Evolutionary conservation across 768 basidiomycete species (phyloP).

Genomic region (Suillus cothurnatus): DNA sequence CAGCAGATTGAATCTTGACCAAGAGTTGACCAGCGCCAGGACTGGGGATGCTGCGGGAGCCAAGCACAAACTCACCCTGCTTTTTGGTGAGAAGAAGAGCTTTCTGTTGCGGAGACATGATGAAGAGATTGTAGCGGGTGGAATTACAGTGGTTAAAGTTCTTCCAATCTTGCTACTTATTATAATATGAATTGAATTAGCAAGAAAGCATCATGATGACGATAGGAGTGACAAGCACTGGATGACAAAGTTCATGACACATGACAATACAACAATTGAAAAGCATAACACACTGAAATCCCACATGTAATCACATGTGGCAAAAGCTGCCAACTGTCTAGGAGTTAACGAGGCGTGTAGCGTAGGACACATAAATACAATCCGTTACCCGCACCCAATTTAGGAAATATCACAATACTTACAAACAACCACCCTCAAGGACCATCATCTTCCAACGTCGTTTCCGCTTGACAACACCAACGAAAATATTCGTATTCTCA

Average conservation of each 20-base stretch:
- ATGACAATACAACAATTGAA: no score
- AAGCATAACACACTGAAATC: no score
- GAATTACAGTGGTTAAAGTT: background rate
- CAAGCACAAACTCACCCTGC: constrained; percentile 34
- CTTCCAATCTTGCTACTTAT: background rate
- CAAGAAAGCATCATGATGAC: background rate
- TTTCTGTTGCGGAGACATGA: constrained; percentile 34
- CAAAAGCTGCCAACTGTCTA: background rate
- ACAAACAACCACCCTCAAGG: background rate
- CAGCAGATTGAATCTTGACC: constrained; percentile 40
- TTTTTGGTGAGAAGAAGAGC: constrained; percentile 27
- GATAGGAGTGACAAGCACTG: background rate
- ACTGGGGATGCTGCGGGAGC: constrained; percentile 27
- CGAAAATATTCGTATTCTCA: no score
- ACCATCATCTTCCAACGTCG: no score
- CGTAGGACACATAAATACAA: constrained; percentile 32
- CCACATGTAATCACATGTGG: background rate
- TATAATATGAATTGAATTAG: background rate
- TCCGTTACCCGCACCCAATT: constrained; percentile 13
- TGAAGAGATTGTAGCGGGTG: background rate
- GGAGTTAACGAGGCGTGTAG: constrained; percentile 12
- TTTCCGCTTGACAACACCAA: no score
- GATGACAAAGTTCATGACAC: background rate
- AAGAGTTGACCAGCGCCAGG: constrained; percentile 44
- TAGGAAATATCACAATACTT: background rate